These are phyloP conservation scores for Fusarium phyllophilum DNA, from an alignment of 2,329 filamentous ascomycete species.

Conservation along the genomic window DNA sequence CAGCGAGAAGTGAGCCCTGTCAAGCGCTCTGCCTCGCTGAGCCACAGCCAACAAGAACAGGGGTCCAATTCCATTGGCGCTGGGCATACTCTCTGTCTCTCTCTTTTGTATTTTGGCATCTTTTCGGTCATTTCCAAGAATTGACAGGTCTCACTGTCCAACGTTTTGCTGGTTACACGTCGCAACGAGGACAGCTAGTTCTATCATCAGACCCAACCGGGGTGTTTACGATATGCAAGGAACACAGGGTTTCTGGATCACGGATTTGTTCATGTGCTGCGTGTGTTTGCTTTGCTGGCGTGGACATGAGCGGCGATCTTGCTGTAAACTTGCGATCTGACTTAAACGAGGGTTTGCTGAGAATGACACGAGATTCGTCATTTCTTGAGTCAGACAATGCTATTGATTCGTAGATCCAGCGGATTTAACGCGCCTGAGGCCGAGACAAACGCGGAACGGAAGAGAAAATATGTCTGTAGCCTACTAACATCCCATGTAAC, in stretches of 20 bases:
- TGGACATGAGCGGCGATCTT: constrained; percentile 7
- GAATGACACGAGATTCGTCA: constrained; percentile 21
- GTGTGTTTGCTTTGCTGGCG: constrained; percentile 1
- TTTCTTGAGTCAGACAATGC: background rate
- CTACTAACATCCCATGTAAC: background rate
- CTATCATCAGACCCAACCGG: constrained; percentile 19
- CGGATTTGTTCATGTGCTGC: constrained; percentile 19
- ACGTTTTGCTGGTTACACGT: constrained; percentile 27
- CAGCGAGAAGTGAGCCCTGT: constrained; percentile 6
- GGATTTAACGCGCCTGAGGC: background rate
- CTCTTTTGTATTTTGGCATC: background rate
- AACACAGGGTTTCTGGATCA: constrained; percentile 5
- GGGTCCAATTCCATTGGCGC: constrained; percentile 9
- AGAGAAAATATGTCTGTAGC: background rate
- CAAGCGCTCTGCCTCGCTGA: constrained; percentile 35
- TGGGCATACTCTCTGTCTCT: constrained; percentile 21
- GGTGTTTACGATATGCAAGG: constrained; percentile 10
- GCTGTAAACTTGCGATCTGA: background rate
- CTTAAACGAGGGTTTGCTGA: constrained; percentile 13
- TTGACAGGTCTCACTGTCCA: constrained; percentile 21
- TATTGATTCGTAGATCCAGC: background rate
- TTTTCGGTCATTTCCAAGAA: constrained; percentile 22
- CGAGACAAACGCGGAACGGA: background rate
- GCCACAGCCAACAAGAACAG: constrained; percentile 25
- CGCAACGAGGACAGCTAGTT: background rate